Conservation (phyloP, 116 monocot species). For the Papilionanthe hybrid region DNA sequence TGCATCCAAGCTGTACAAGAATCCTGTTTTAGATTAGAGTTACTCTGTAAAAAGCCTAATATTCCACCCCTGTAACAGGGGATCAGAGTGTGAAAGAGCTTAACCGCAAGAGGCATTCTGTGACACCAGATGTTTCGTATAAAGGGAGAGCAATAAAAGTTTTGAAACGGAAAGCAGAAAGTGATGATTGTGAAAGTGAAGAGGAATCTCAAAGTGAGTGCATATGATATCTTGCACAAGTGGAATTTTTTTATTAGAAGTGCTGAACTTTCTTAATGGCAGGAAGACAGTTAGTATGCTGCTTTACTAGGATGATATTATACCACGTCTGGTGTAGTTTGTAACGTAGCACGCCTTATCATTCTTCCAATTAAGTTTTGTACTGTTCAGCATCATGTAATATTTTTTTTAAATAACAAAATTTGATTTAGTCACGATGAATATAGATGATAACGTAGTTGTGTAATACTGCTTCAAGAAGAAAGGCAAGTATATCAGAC, state of each 20-base stretch:
- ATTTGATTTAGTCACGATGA: no score
- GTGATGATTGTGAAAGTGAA: slow-evolving; percentile 61
- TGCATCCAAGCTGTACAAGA: neutral
- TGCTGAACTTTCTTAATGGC: neutral
- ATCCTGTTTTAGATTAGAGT: neutral
- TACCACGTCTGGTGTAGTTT: neutral
- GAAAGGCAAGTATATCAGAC: no score
- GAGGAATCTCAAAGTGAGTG: slow-evolving; percentile 68
- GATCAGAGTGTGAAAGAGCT: slow-evolving; percentile 70
- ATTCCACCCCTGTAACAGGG: slow-evolving; percentile 25
- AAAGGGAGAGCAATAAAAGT: slow-evolving; percentile 67
- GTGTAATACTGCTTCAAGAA: no score
- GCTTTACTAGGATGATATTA: neutral
- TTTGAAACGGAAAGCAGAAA: slow-evolving; percentile 50
- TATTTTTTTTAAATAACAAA: neutral
- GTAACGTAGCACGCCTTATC: neutral
- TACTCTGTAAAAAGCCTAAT: slow-evolving; percentile 4
- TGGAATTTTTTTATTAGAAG: slow-evolving; percentile 2
- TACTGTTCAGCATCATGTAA: neutral
- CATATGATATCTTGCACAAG: neutral
- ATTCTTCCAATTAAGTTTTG: neutral
- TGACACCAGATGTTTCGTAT: slow-evolving; percentile 59
- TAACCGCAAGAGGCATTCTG: slow-evolving; percentile 66
- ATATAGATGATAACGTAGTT: no score
- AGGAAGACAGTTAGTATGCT: neutral